Evolutionary conservation across 441 rosid species (phyloP).

Genomic region (Mallotus repandus): DNA sequence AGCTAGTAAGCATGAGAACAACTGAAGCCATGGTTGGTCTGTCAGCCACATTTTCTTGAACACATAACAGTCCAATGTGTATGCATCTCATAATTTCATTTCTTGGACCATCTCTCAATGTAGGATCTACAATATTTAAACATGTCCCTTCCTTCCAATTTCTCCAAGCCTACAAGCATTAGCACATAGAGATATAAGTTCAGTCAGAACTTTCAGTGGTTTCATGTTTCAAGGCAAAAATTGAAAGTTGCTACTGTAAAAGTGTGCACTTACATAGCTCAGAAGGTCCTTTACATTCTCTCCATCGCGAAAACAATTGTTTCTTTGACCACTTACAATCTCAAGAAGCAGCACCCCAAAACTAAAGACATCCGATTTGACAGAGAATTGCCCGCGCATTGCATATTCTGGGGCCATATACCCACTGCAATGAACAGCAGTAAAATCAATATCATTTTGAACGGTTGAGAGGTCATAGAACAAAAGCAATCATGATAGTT

Average conservation of each 20-base stretch:
- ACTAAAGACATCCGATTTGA: slow-evolving; percentile 30
- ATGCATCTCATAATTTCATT: slow-evolving; percentile 56
- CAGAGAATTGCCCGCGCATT: slow-evolving; percentile 9
- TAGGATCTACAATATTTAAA: slow-evolving; percentile 18
- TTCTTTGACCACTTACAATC: slow-evolving; percentile 24
- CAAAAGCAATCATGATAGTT: too few species aligned
- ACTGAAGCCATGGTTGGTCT: slow-evolving; percentile 61
- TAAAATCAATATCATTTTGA: too few species aligned
- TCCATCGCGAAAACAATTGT: slow-evolving; percentile 1
- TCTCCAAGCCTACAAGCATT: slow-evolving; percentile 23
- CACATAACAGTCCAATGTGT: slow-evolving; percentile 59
- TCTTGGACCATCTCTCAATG: slow-evolving; percentile 28
- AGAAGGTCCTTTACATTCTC: slow-evolving; percentile 8
- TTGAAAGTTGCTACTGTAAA: too few species aligned
- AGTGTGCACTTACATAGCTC: slow-evolving; percentile 10
- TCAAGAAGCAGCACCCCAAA: slow-evolving; percentile 27
- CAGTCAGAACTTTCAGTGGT: too few species aligned
- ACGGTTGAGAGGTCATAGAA: too few species aligned
- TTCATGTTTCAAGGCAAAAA: too few species aligned
- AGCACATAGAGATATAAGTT: too few species aligned
- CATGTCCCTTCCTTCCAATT: slow-evolving; percentile 28
- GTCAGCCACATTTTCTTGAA: slow-evolving; percentile 49
- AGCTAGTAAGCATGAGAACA: slow-evolving; percentile 54
- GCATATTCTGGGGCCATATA: slow-evolving; percentile 29
- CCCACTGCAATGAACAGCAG: slow-evolving; percentile 12